Conservation (phyloP, 495 filamentous ascomycete species). For the Xylaria flabelliformis region DNA sequence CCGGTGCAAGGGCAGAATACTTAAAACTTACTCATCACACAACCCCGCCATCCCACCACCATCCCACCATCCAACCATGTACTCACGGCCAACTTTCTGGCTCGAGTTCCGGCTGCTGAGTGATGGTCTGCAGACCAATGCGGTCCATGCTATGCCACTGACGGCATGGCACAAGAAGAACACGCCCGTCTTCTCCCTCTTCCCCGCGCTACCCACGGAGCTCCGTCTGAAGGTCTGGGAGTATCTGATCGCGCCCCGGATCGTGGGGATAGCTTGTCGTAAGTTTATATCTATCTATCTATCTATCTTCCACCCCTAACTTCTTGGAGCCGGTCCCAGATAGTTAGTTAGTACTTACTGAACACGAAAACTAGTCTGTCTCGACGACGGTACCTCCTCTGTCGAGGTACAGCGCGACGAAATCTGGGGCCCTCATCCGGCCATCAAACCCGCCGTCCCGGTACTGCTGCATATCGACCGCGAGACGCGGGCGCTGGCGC, state of each 20-base stretch:
- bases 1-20: neutral
- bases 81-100: constrained; percentile 35
- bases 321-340: no score
- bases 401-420: constrained; percentile 10
- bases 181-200: constrained; percentile 41
- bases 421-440: constrained; percentile 12
- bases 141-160: constrained; percentile 27
- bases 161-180: constrained; percentile 27
- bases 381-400: constrained; percentile 7
- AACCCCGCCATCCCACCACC: neutral
- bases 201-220: constrained; percentile 51
- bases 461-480: constrained; percentile 47
- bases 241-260: constrained; percentile 47
- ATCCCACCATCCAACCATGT: constrained; percentile 5
- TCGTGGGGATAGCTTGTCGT: constrained; percentile 43
- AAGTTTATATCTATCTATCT: constrained; percentile 12
- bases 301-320: neutral
- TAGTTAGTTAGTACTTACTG: neutral
- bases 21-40: neutral
- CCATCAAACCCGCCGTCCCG: constrained; percentile 36
- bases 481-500: constrained; percentile 51
- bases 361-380: neutral
- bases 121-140: constrained; percentile 41
- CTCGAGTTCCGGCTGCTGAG: constrained; percentile 47
- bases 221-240: constrained; percentile 56